phyloP scores from a whole-genome alignment of 2,329 filamentous ascomycete species.

The Aspergillus ochraceus region DNA sequence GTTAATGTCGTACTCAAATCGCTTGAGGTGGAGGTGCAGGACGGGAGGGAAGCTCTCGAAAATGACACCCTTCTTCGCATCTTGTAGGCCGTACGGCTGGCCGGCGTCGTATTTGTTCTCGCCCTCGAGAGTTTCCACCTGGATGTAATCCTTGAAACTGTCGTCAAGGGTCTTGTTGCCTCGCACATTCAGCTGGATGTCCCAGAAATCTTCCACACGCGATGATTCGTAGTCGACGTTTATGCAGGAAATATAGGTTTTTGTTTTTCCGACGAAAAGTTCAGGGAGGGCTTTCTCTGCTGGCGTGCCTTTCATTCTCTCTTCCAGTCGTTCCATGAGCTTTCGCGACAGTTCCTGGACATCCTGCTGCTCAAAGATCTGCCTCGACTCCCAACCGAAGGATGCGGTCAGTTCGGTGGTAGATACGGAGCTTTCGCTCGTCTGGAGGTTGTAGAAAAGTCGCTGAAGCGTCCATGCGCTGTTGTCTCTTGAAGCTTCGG shows the following conservation, averaged over 20 bases:
- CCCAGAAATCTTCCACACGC: slow-evolving; percentile 96
- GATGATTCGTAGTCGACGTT: slow-evolving; percentile 98
- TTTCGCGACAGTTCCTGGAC: slow-evolving; percentile 96
- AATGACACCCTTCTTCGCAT: slow-evolving; percentile 96
- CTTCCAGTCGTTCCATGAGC: slow-evolving; percentile 94
- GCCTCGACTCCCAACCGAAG: slow-evolving; percentile 96
- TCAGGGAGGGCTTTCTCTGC: slow-evolving; percentile 84
- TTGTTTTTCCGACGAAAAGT: slow-evolving; percentile 96
- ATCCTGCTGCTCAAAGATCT: slow-evolving; percentile 98
- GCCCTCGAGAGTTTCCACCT: slow-evolving; percentile 94
- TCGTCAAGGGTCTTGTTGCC: slow-evolving; percentile 91
- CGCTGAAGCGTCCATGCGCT: slow-evolving; percentile 92
- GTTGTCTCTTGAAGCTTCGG: slow-evolving; percentile 77
- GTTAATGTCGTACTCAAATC: slow-evolving; percentile 96
- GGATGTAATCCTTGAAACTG: slow-evolving; percentile 94
- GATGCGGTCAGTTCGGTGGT: slow-evolving; percentile 94
- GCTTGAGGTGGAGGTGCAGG: slow-evolving; percentile 90
- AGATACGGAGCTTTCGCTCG: slow-evolving; percentile 76
- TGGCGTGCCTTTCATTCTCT: slow-evolving; percentile 95
- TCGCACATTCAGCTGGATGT: slow-evolving; percentile 94
- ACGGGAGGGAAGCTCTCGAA: slow-evolving; percentile 95
- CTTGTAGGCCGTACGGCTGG: slow-evolving; percentile 86
- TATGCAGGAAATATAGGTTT: slow-evolving; percentile 98
- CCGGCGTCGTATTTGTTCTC: slow-evolving; percentile 98
- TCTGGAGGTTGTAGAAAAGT: slow-evolving; percentile 93